phyloP scores from a whole-genome alignment of 768 basidiomycete species.

The Lactifluus hygrophoroides region DNA sequence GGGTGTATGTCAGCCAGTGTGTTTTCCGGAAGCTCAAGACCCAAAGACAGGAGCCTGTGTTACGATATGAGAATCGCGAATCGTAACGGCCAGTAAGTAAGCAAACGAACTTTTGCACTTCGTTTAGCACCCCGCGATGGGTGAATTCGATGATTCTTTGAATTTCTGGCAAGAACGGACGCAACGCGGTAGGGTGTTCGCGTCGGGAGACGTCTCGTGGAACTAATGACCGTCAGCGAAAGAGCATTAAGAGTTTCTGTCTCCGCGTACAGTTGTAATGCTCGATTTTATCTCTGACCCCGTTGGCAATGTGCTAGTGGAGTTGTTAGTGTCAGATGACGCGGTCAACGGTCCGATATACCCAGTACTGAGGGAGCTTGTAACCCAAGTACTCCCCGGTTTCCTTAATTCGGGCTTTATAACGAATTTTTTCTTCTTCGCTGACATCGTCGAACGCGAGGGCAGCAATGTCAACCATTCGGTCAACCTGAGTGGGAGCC shows the following conservation, averaged over 20 bases:
- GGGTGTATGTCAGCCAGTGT: constrained; percentile 40
- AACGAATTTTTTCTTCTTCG: constrained; percentile 28
- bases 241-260: neutral
- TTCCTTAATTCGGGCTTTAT: constrained; percentile 29
- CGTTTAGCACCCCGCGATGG: constrained; percentile 42
- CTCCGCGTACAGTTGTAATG: constrained; percentile 47
- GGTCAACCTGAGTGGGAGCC: constrained; percentile 18
- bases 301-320: constrained; percentile 50
- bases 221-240: constrained; percentile 30
- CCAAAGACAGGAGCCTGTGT: constrained; percentile 39
- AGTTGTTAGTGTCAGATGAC: neutral
- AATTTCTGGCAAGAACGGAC: constrained; percentile 46
- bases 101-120: constrained; percentile 24
- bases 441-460: constrained; percentile 29
- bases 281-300: constrained; percentile 56
- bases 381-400: constrained; percentile 48
- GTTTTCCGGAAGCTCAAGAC: constrained; percentile 48
- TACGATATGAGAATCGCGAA: neutral
- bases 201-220: constrained; percentile 41
- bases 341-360: constrained; percentile 21
- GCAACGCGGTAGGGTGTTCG: constrained; percentile 40
- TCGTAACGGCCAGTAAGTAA: constrained; percentile 29
- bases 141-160: constrained; percentile 41
- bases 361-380: constrained; percentile 48
- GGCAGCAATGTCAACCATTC: constrained; percentile 32